phyloP scores from a whole-genome alignment of 495 filamentous ascomycete species.

The Aspergillus cavernicola region DNA sequence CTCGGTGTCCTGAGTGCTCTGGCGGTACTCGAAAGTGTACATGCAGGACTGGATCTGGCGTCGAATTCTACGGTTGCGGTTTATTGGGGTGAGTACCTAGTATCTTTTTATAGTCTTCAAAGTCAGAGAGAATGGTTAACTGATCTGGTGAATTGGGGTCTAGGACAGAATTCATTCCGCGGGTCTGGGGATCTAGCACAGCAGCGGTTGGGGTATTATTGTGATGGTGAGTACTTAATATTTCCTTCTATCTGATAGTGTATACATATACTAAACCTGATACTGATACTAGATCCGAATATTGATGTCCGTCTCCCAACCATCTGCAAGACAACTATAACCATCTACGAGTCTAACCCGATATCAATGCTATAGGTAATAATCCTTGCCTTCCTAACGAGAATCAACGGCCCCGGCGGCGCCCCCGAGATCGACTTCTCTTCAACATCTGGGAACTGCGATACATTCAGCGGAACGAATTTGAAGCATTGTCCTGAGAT shows the following conservation, averaged over 20 bases:
- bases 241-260: not conserved
- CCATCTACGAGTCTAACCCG: not conserved
- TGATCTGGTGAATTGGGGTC: not conserved
- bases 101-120: not conserved
- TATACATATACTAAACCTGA: constrained; percentile 12
- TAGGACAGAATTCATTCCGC: constrained; percentile 58
- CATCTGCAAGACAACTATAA: not conserved
- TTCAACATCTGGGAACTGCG: constrained; percentile 55
- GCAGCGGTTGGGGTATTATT: constrained; percentile 54
- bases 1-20: not conserved
- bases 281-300: constrained; percentile 13
- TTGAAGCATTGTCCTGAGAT: constrained; percentile 61
- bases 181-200: constrained; percentile 45
- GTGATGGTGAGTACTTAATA: constrained; percentile 44
- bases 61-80: not conserved
- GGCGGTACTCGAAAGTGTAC: not conserved
- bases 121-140: not conserved
- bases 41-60: not conserved
- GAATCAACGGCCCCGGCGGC: constrained; percentile 45
- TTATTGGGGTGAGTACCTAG: constrained; percentile 1
- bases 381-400: constrained; percentile 58
- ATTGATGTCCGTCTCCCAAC: constrained; percentile 33
- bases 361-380: constrained; percentile 44
- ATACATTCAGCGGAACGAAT: constrained; percentile 50
- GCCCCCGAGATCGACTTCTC: constrained; percentile 59